A percentile compares a stretch with the other conserved stretches of the same genome.
Evolutionary conservation across 495 filamentous ascomycete genomes (phyloP).

Genomic region (Extremus antarcticus): DNA sequence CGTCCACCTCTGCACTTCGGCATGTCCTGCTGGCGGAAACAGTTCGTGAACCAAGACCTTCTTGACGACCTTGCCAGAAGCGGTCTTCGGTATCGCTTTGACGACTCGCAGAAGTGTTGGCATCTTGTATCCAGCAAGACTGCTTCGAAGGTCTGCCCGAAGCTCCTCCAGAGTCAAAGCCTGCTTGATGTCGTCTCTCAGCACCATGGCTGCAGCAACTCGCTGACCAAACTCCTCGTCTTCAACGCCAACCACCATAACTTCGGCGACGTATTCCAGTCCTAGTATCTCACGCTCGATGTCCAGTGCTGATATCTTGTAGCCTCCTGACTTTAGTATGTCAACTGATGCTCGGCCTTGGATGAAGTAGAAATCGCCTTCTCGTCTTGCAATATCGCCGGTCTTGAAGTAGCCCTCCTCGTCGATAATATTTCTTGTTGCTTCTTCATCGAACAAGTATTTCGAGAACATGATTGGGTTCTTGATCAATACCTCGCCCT

Average conservation of each 20-base stretch:
- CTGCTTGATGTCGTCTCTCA: conserved; percentile 20
- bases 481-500: conserved; percentile 35
- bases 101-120: conserved; percentile 37
- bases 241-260: conserved; percentile 34
- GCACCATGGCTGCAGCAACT: conserved; percentile 37
- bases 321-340: conserved; percentile 36
- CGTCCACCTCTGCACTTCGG: conserved; percentile 33
- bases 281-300: conserved; percentile 33
- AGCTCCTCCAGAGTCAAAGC: conserved; percentile 28
- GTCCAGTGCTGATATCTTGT: conserved; percentile 37
- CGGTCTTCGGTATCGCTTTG: conserved; percentile 36
- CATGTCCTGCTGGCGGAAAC: conserved; percentile 27
- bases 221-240: conserved; percentile 35
- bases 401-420: conserved; percentile 39
- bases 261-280: conserved; percentile 31
- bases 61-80: conserved; percentile 39
- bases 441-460: conserved; percentile 33
- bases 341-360: conserved; percentile 37
- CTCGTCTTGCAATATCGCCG: conserved; percentile 35
- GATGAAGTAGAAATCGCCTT: conserved; percentile 38
- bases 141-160: conserved; percentile 31
- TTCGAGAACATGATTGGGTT: conserved; percentile 35
- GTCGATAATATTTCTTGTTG: conserved; percentile 31
- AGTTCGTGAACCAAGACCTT: conserved; percentile 34
- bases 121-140: conserved; percentile 37